Evolutionary conservation across 169 alveolate genomes (phyloP), one percentile per base, ranked within the genome.

Genomic region (Plasmodium fragile): DNA sequence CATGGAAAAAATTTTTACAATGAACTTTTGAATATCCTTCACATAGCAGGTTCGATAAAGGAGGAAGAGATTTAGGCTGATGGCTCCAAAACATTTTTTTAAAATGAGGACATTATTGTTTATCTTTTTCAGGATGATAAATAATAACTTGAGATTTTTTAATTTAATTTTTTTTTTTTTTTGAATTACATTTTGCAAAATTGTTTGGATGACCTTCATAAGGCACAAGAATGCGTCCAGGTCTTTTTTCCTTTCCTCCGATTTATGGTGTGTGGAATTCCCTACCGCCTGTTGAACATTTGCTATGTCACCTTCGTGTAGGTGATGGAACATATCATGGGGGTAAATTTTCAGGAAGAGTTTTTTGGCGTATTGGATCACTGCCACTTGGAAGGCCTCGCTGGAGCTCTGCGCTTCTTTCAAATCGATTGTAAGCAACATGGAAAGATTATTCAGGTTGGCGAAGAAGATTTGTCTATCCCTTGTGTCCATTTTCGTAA

Each of bases 111-210:
- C 32, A 22, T 84, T 65, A 10, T 65, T 77, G 25, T 84, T 59
- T 16, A 84, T 84, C 69, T 84, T 84, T 41, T 36, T 45, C 55
- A 25, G 85, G 41, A 84, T 84, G 32, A 72, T 4, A 36, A 73
- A 69, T 4, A 84, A 45, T 25, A 84, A 75, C 39, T 84, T 73
- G 45, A 84, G 41, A 25, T 75, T 84, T 52, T 84, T 72, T 34
- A 73, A 72, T 73, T 84, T 84, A 8, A 84, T 73, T 75, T 84
- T 84, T 52, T 84, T 84, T 52, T 84, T 84, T 84, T 84, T 49
- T 8, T 84, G 73, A 16, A 84, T 73, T 13, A 53, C 52, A 34
- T 73, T 73, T 84, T 84, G 70, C 65, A 84, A 34, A 30, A 84
- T 25, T 5, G 25, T 84, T 52, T 53, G 52, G 43, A 84, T 84